Conservation (phyloP, 2,329 filamentous ascomycete genomes). For the Epichloe glyceriae region DNA sequence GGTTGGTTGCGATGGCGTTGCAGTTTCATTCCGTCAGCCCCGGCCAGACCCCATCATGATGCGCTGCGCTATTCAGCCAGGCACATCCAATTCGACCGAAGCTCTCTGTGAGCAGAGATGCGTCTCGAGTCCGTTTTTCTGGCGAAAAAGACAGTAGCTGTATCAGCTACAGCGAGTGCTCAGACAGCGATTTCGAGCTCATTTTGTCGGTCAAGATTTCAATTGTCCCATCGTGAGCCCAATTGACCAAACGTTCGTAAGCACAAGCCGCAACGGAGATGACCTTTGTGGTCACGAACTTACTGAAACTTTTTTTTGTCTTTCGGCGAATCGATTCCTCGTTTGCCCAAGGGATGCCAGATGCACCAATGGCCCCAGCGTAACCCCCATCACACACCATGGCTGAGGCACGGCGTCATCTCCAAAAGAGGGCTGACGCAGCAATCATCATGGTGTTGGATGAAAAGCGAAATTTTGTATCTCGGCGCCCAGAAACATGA, state of each 20-base stretch:
- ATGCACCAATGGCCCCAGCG: background rate
- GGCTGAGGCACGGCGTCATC: slow-evolving; percentile 8
- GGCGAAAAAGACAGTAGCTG: too few relatives aligned
- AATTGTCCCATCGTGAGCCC: background rate
- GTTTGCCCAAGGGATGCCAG: slow-evolving; percentile 1
- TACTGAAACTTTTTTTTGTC: background rate
- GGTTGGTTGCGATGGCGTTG: slow-evolving; percentile 1
- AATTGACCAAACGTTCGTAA: background rate
- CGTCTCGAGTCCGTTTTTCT: background rate
- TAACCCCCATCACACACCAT: slow-evolving; percentile 6
- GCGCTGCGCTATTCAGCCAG: background rate
- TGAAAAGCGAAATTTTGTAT: slow-evolving; percentile 5
- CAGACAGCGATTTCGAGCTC: background rate
- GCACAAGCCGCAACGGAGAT: background rate
- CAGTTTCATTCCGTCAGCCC: slow-evolving; percentile 8
- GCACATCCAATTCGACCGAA: background rate
- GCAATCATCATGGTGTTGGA: slow-evolving; percentile 7
- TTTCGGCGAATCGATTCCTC: background rate
- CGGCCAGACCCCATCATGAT: slow-evolving; percentile 3
- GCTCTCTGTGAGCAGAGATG: background rate
- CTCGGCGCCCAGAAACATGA: slow-evolving; percentile 11
- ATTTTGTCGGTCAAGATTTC: background rate
- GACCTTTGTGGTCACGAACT: background rate
- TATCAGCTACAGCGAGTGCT: too few relatives aligned
- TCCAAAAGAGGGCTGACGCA: slow-evolving; percentile 11